Evolutionary conservation across 192 early-diverging fungal species (phyloP).

Genomic region (Glomus cerebriforme): DNA sequence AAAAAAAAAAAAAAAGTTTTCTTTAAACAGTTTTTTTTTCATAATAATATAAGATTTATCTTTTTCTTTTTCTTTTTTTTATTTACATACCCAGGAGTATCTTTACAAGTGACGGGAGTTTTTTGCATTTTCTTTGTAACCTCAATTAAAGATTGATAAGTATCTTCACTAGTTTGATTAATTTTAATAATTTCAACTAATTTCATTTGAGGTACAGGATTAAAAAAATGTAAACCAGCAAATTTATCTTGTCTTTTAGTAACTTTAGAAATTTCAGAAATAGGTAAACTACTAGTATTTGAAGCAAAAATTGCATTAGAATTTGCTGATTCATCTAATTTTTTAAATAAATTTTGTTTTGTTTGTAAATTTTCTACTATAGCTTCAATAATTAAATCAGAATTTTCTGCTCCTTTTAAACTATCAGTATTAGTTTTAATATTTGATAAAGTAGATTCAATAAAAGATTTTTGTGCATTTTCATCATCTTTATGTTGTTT

Average conservation of each 20-base stretch:
- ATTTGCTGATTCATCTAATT: constrained; percentile 73
- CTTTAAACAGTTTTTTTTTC: too few relatives aligned
- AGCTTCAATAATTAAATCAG: constrained; percentile 92
- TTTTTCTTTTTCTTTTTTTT: neutral
- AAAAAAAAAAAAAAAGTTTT: too few relatives aligned
- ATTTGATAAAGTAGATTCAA: constrained; percentile 70
- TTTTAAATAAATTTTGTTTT: constrained; percentile 82
- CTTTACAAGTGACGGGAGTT: constrained; percentile 90
- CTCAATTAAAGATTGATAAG: constrained; percentile 64
- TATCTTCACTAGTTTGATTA: constrained; percentile 56
- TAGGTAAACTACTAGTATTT: constrained; percentile 92
- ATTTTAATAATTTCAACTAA: constrained; percentile 92
- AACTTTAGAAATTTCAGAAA: constrained; percentile 76
- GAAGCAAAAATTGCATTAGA: constrained; percentile 77
- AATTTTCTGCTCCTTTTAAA: constrained; percentile 54
- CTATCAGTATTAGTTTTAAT: constrained; percentile 71
- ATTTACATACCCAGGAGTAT: constrained; percentile 82
- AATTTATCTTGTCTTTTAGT: constrained; percentile 61
- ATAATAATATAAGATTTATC: neutral
- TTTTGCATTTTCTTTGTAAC: constrained; percentile 82
- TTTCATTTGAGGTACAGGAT: constrained; percentile 99
- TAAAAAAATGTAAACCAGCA: constrained; percentile 95
- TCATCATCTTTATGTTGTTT: constrained; percentile 81
- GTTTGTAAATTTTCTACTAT: constrained; percentile 91
- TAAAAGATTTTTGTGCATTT: constrained; percentile 60